These are phyloP conservation scores for Cryphonectria nitschkei DNA, from an alignment of 2,329 filamentous ascomycete genomes.

Conservation along the genomic window DNA sequence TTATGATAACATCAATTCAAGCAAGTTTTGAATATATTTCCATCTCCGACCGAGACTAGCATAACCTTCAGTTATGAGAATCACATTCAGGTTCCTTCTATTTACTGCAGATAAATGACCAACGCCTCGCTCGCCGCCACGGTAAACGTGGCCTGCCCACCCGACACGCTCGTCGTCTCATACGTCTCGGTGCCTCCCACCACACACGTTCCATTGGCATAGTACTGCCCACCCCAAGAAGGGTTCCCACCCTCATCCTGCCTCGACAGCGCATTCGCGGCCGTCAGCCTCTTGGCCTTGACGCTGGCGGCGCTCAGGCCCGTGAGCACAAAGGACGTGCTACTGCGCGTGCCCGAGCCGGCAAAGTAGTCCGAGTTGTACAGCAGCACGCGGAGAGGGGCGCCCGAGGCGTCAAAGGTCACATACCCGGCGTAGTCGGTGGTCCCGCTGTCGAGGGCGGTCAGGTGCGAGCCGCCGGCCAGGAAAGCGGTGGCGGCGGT, in stretches of 20 bases:
- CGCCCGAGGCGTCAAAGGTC: conserved; percentile 43
- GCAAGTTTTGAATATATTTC: too few relatives aligned
- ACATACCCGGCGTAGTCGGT: conserved; percentile 51
- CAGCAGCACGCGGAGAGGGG: conserved; percentile 45
- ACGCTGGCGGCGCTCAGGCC: conserved; percentile 44
- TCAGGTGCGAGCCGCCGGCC: conserved; percentile 47
- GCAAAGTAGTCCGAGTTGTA: conserved; percentile 51
- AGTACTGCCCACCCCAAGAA: conserved; percentile 51
- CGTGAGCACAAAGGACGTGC: conserved; percentile 46
- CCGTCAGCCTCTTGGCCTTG: conserved; percentile 49
- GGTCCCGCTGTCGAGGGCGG: conserved; percentile 48
- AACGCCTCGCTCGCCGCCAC: conserved; percentile 52
- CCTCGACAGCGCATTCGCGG: conserved; percentile 46
- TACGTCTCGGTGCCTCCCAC: conserved; percentile 45
- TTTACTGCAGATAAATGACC: conserved; percentile 48
- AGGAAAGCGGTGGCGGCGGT: conserved; percentile 51
- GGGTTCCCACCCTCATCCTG: conserved; percentile 48
- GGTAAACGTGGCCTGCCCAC: conserved; percentile 45
- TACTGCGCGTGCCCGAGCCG: conserved; percentile 39
- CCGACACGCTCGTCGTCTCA: conserved; percentile 41
- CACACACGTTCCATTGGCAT: conserved; percentile 49
- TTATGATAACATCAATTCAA: too few relatives aligned
- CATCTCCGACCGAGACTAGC: too few relatives aligned
- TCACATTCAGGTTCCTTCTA: too few relatives aligned
- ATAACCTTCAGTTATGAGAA: too few relatives aligned